phyloP scores from a whole-genome alignment of 768 basidiomycete species.

The Kwoniella heveanensis region DNA sequence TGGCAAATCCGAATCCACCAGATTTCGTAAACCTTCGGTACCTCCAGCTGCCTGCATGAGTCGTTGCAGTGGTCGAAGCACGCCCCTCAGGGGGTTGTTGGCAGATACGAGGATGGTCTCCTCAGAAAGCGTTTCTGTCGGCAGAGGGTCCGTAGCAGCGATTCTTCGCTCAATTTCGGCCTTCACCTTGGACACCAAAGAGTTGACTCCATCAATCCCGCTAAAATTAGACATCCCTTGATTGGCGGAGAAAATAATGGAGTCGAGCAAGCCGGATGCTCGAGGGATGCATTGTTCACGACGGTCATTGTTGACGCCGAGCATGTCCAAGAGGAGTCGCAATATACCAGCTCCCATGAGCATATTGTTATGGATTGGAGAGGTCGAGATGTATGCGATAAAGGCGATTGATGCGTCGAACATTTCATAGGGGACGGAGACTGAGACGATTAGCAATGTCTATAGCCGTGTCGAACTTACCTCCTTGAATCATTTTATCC shows the following conservation, averaged over 20 bases:
- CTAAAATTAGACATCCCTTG: constrained; percentile 81
- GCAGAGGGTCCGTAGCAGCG: neutral
- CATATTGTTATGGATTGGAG: constrained; percentile 85
- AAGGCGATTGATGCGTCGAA: constrained; percentile 80
- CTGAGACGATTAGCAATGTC: constrained; percentile 21
- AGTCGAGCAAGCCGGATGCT: constrained; percentile 88
- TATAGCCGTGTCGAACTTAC: neutral
- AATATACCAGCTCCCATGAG: constrained; percentile 91
- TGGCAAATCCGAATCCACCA: constrained; percentile 86
- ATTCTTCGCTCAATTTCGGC: constrained; percentile 36
- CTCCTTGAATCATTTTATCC: constrained; percentile 62
- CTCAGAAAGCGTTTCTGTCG: constrained; percentile 46
- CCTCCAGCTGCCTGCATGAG: constrained; percentile 97
- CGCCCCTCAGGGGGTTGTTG: constrained; percentile 81
- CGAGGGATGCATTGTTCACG: constrained; percentile 68
- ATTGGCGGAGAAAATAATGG: constrained; percentile 82
- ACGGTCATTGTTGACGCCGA: neutral
- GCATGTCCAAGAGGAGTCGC: constrained; percentile 74
- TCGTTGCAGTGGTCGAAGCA: constrained; percentile 87
- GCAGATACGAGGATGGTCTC: constrained; percentile 74
- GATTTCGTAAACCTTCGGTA: constrained; percentile 81
- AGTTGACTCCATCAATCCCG: constrained; percentile 77
- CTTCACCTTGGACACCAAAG: constrained; percentile 81
- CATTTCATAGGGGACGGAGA: constrained; percentile 52
- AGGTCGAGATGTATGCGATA: constrained; percentile 81